These are phyloP conservation scores for Fusarium sp. DNA, from an alignment of 2,329 filamentous ascomycete genomes.

Conservation along the genomic window DNA sequence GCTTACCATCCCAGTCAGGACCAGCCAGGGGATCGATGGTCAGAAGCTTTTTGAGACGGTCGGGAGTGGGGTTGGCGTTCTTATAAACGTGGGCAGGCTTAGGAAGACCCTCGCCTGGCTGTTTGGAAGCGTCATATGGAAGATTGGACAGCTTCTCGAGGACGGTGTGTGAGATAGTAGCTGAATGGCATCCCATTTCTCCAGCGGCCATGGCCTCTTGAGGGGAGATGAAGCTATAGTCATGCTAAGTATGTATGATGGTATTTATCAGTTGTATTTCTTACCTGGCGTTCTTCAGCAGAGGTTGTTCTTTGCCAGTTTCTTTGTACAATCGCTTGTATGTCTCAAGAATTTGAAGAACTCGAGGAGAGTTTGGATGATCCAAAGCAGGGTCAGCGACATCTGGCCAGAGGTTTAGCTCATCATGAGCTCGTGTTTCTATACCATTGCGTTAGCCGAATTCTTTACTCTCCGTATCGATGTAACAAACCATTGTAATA, in stretches of 20 bases:
- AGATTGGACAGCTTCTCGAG: conserved; percentile 58
- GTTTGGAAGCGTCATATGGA: conserved; percentile 55
- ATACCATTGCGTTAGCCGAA: not conserved
- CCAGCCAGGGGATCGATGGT: conserved; percentile 59
- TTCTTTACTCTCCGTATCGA: fast-evolving
- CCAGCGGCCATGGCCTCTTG: conserved; percentile 63
- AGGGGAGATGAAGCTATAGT: conserved; percentile 58
- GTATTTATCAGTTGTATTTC: not conserved
- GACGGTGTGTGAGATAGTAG: conserved; percentile 60
- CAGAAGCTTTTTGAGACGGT: conserved; percentile 55
- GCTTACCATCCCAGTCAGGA: conserved; percentile 57
- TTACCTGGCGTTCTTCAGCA: conserved; percentile 63
- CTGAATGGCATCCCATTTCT: conserved; percentile 63
- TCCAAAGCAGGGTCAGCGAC: conserved; percentile 62
- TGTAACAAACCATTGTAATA: conserved; percentile 62
- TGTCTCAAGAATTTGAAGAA: conserved; percentile 65
- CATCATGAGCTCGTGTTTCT: conserved; percentile 62
- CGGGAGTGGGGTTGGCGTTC: conserved; percentile 52
- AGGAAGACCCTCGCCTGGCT: conserved; percentile 57
- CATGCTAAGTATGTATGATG: not conserved
- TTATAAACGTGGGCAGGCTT: conserved; percentile 60
- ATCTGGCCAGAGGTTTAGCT: conserved; percentile 62
- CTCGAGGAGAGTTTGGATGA: conserved; percentile 63
- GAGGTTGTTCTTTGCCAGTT: conserved; percentile 64
- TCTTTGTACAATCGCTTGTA: conserved; percentile 62